A percentile compares a stretch with the other conserved stretches of the same genome.
Conservation (phyloP, 1,139 yeast species). For the Taphrina deformans region DNA sequence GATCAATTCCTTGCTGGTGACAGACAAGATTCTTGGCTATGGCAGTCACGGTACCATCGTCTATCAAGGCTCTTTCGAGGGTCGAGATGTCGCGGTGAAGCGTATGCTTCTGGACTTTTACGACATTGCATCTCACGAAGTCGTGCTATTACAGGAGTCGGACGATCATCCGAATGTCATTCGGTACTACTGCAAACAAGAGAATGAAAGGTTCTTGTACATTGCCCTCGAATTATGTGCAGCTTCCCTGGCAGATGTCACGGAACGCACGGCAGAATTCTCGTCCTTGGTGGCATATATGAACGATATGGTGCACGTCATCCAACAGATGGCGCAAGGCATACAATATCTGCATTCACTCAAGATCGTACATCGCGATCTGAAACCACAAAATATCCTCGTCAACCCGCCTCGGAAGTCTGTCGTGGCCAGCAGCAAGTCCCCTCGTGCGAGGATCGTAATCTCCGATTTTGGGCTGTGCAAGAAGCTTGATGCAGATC, state of each 20-base stretch:
- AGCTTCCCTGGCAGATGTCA: constrained; percentile 81
- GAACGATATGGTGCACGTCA: constrained; percentile 50
- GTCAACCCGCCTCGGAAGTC: constrained; percentile 67
- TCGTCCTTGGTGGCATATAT: constrained; percentile 47
- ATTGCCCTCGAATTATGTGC: constrained; percentile 91
- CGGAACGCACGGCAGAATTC: constrained; percentile 56
- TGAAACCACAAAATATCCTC: constrained; percentile 92
- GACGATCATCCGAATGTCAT: constrained; percentile 97
- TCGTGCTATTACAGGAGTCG: constrained; percentile 80
- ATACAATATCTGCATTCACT: constrained; percentile 81
- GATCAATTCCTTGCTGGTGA: constrained; percentile 48
- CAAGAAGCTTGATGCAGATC: constrained; percentile 85
- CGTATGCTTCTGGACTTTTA: constrained; percentile 89
- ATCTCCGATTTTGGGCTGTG: constrained; percentile 96
- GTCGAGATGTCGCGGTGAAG: constrained; percentile 92
- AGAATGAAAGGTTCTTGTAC: constrained; percentile 80
- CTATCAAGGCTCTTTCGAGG: constrained; percentile 83
- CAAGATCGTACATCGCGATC: constrained; percentile 91
- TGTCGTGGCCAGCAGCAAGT: constrained; percentile 37
- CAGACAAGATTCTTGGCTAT: constrained; percentile 78
- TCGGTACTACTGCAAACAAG: constrained; percentile 87
- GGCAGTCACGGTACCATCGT: constrained; percentile 98
- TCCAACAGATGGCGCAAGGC: constrained; percentile 81
- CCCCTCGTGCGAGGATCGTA: constrained; percentile 56
- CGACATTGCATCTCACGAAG: constrained; percentile 95